phyloP scores from a whole-genome alignment of 257 asterid species.

The Knoxia roxburghii region DNA sequence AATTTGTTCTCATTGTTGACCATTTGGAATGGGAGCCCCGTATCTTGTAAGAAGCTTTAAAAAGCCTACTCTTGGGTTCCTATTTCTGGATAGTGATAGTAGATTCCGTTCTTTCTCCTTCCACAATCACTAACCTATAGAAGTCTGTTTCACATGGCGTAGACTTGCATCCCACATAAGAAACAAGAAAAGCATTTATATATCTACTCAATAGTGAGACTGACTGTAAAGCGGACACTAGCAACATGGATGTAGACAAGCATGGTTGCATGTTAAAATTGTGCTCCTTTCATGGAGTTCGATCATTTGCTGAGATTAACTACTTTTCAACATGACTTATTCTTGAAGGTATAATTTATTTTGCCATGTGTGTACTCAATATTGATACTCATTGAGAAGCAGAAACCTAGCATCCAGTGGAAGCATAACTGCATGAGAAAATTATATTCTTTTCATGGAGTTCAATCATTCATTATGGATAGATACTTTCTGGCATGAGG shows the following conservation, averaged over 20 bases:
- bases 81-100: no score
- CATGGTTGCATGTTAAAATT: background rate
- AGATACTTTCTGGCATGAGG: background rate
- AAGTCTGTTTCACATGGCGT: background rate
- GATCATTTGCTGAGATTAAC: background rate
- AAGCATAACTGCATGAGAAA: background rate
- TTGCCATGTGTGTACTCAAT: background rate
- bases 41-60: background rate
- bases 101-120: background rate
- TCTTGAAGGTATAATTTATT: background rate
- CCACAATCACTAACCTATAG: background rate
- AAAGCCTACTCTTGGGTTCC: background rate
- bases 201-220: background rate
- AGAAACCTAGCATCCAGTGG: background rate
- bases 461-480: background rate
- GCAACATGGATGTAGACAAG: background rate
- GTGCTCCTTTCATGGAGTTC: background rate
- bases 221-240: background rate
- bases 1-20: background rate
- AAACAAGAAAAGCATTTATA: background rate
- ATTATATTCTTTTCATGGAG: background rate
- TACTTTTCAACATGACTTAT: background rate
- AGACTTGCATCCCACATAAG: background rate
- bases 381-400: background rate
- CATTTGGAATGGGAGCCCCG: background rate